A percentile compares a stretch with the other conserved stretches of the same genome.
Evolutionary conservation across 2,329 filamentous ascomycete species (phyloP).

Genomic region (Arthrocladium fulminans): DNA sequence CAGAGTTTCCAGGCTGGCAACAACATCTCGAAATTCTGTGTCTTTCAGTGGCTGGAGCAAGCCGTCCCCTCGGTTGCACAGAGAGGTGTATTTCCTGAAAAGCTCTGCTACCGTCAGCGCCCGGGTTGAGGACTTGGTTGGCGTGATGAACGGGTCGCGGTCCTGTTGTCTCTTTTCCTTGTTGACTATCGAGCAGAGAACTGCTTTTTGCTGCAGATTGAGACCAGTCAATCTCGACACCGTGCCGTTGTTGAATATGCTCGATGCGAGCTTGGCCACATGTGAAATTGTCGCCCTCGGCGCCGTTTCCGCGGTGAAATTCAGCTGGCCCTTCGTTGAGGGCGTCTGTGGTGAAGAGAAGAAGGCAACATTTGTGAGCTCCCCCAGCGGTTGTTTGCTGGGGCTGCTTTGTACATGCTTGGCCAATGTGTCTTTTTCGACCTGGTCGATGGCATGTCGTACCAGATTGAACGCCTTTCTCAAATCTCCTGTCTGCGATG

Average conservation of each 20-base stretch:
- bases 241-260: constrained; percentile 83
- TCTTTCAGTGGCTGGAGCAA: constrained; percentile 79
- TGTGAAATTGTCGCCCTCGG: constrained; percentile 84
- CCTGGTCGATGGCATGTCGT: constrained; percentile 75
- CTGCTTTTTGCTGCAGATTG: constrained; percentile 94
- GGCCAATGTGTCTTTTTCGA: constrained; percentile 75
- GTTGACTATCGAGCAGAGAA: constrained; percentile 77
- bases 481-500: constrained; percentile 85
- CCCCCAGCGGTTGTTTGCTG: constrained; percentile 66
- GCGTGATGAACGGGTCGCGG: constrained; percentile 39
- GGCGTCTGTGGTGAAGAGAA: constrained; percentile 35
- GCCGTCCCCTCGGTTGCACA: constrained; percentile 74
- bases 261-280: constrained; percentile 80
- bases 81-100: constrained; percentile 70
- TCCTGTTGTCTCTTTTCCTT: constrained; percentile 57
- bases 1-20: constrained; percentile 79
- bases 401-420: constrained; percentile 54
- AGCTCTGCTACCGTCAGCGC: constrained; percentile 77
- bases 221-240: constrained; percentile 74
- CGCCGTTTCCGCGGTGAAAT: constrained; percentile 65
- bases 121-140: constrained; percentile 49
- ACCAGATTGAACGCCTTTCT: constrained; percentile 94
- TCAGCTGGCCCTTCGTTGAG: constrained; percentile 41
- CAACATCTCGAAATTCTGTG: constrained; percentile 89
- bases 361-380: constrained; percentile 57